Base-by-base conservation (phyloP, 1,284 basidiomycete species). In the Puccinia brachypodii region DNA sequence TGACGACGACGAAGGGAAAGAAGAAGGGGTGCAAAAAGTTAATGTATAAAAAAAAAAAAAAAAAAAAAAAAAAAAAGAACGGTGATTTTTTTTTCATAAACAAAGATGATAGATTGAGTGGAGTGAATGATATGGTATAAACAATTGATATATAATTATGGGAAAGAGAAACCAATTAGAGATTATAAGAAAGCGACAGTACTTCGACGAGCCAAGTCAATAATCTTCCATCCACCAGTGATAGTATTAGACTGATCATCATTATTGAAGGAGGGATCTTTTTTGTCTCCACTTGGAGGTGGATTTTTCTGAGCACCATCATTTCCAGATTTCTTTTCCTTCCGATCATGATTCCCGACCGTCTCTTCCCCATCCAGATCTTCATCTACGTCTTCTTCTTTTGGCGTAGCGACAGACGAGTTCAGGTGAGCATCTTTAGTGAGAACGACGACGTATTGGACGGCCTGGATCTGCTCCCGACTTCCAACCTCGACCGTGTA, bases 211-310 rank as follows among this genome's bases (percentile, higher is more conserved):
- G 79, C 79, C 85, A 95, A 93, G 91, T 98, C 96, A 58, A 98
- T 90, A 78, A 99, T 91, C 88, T 98, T 98, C 97, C 97, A 99
- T 13, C 97, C 97, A 72, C 94, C 94, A 0, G 97, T 99, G 75
- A 98, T 89, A 87, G 96, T 93, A 85, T 85, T 84, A 68, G 86
- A 78, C 80, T 85, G 84, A 44, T 84, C 82, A 31, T 31, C 31
- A n/a, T n/a, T n/a, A n/a, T n/a, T n/a, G n/a, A n/a, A n/a, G 3
- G 28, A 22, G 2, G 36, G 36, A 64, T 4, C 3, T 2, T 64
- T 6, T 53, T 53, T 53, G 50, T 53, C 16, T 58, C 56, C 8
- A 7, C 14, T 28, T 38, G 25, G 69, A 11, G 47, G 47, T 50
- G 47, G 47, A 50, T 22, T 22, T 9, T 50, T 50, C 47, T 9